Base-by-base conservation (phyloP, 345 rosid species). In the Syzygium aqueum region DNA sequence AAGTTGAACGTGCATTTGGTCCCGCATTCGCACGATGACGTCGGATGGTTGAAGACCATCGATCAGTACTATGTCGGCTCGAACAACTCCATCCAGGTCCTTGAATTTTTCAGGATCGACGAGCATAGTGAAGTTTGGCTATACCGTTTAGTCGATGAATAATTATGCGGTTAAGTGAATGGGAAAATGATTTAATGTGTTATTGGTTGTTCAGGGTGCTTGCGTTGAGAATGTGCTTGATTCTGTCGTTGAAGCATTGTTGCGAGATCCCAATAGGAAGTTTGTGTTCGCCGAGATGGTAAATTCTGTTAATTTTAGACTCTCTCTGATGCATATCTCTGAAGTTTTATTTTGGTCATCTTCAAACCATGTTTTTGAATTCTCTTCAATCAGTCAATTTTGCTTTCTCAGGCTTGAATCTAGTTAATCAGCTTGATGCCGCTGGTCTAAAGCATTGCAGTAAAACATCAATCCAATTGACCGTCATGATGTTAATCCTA, bases 51-150 rank as follows among this genome's bases (percentile, higher is more conserved):
- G 88, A 95, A 96, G 93, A 94, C 96, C 19, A 5, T 96, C 63
- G 99, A 94, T 91, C 99, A 96, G 90, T 96, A 95, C 92, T 96
- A 92, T 84, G 92, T 94, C 51, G 99, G 99, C 88, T 91, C 96
- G 54, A 96, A 95, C 73, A 93, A 90, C 89, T 91, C 87, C 85
- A 93, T 96, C 91, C 98, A 95, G 96, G 97, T 96, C 52, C 51
- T 27, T n/a, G 9, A 52, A 51, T 77, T 8, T 23, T 7, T 1
- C n/a, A 5, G 11, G 8, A 21, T 84, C 25, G 21, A 65, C 49
- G 51, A 25, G 22, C 12, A 30, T 8, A 65, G 21, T 28, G 77
- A 65, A 65, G 2, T 65, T 65, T 8, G 22, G 77, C 77, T 65
- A 65, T 7, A 65, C 21, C 15, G 22, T 65, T 30, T 21, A 2